Evolutionary conservation across 306 rosid genomes (phyloP).

Genomic region (Spatholobus suberectus): DNA sequence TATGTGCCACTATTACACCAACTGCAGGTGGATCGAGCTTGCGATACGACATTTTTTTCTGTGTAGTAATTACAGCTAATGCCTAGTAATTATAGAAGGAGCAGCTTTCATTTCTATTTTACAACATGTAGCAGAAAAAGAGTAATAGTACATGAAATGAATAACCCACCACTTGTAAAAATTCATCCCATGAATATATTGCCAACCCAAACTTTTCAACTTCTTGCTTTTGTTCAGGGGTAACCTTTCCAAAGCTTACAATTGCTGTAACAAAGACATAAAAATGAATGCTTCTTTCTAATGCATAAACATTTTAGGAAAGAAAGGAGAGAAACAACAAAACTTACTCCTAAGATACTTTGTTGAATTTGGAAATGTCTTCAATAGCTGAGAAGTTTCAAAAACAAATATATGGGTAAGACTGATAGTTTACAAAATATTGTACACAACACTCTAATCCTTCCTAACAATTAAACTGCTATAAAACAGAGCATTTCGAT

Average conservation of each 20-base stretch:
- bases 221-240: conserved; percentile 73
- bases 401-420: conserved; percentile 35
- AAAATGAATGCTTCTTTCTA: conserved; percentile 25
- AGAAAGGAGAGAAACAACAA: conserved; percentile 34
- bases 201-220: conserved; percentile 64
- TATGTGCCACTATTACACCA: not conserved
- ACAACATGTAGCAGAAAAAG: not conserved
- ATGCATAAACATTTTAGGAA: not conserved
- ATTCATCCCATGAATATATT: conserved; percentile 83
- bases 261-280: conserved; percentile 56
- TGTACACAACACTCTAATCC: conserved; percentile 11
- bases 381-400: conserved; percentile 70
- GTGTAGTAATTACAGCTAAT: not conserved
- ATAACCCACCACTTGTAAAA: conserved; percentile 75
- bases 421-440: not conserved
- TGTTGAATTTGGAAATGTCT: conserved; percentile 70
- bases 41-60: not conserved
- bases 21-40: conserved; percentile 7
- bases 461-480: conserved; percentile 18
- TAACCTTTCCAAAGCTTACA: conserved; percentile 93
- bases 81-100: not conserved
- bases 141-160: conserved; percentile 29
- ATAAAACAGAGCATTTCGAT: conserved; percentile 1
- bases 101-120: conserved; percentile 23
- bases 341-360: conserved; percentile 74